Conservation (phyloP, 2,329 filamentous ascomycete genomes). For the Trichoderma citrinoviride region DNA sequence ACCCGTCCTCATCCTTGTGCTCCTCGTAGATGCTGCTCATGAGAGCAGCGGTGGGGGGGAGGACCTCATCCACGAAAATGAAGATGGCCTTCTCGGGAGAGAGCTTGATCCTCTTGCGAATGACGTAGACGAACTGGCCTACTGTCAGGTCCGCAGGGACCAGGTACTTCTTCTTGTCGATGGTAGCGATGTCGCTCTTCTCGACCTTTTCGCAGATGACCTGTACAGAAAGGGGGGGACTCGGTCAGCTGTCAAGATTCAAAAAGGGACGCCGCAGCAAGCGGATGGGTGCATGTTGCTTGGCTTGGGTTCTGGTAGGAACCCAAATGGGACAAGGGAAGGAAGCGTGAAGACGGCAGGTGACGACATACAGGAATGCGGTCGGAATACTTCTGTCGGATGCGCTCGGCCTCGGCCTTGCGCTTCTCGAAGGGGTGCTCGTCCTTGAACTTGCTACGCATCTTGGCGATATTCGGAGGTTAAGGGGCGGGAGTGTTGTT, state of each 20-base stretch:
- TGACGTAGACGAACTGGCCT: constrained; percentile 99
- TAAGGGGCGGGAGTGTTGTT: not conserved
- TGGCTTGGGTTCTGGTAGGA: not conserved
- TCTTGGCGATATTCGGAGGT: constrained; percentile 51
- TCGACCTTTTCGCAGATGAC: constrained; percentile 99
- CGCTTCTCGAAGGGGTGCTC: constrained; percentile 99
- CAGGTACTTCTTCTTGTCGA: constrained; percentile 99
- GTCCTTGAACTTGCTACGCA: constrained; percentile 99
- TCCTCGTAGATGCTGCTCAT: constrained; percentile 99
- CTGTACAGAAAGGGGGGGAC: constrained; percentile 44
- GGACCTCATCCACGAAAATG: constrained; percentile 98
- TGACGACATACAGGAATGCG: constrained; percentile 82
- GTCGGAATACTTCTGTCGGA: constrained; percentile 97
- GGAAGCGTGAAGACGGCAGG: not conserved
- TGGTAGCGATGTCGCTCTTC: constrained; percentile 98
- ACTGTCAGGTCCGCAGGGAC: constrained; percentile 97
- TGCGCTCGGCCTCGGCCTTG: constrained; percentile 99
- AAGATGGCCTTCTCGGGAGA: constrained; percentile 99
- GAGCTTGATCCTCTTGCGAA: constrained; percentile 99
- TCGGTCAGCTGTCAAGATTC: not conserved
- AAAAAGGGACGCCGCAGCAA: not conserved
- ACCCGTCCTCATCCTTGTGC: constrained; percentile 84
- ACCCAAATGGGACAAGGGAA: not conserved
- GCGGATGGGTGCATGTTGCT: not conserved
- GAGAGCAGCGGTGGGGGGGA: constrained; percentile 91